Percentiles rank a stretch among this genome's conserved stretches.
Conservation (phyloP, 75 land plant genomes). For the Isoetes taiwanensis region DNA sequence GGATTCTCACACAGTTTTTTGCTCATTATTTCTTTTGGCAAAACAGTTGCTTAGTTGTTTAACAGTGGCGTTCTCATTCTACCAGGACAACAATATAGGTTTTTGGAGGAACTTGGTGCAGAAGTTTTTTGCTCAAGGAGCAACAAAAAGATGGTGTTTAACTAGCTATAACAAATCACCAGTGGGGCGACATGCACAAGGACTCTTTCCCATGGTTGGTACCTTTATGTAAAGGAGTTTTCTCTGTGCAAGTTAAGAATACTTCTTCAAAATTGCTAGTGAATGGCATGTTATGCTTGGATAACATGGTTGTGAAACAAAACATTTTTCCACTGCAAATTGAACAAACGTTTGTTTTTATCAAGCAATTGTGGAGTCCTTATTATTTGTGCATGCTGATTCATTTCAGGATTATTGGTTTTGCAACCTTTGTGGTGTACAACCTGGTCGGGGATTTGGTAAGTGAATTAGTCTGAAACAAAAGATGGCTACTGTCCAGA, state of each 20-base stretch:
- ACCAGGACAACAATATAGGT: constrained; percentile 29
- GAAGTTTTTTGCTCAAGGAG: constrained; percentile 29
- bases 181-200: constrained; percentile 36
- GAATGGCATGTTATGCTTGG: background rate
- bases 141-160: constrained; percentile 33
- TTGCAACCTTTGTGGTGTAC: constrained; percentile 34
- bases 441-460: constrained; percentile 42
- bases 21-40: too few relatives aligned
- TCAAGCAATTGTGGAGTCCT: too few relatives aligned
- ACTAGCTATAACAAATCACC: constrained; percentile 32
- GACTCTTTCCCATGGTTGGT: constrained; percentile 34
- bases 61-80: constrained; percentile 2
- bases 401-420: constrained; percentile 32
- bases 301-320: background rate
- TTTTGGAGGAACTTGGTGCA: constrained; percentile 30
- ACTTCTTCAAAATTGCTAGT: background rate
- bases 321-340: background rate
- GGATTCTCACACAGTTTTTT: too few relatives aligned
- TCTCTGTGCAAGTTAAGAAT: background rate
- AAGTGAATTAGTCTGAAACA: constrained; percentile 1
- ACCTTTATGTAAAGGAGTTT: background rate
- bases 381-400: too few relatives aligned
- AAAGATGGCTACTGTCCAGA: background rate
- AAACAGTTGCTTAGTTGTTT: background rate
- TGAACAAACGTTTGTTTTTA: background rate